Percentiles rank a stretch among this genome's conserved stretches.
phyloP scores from a whole-genome alignment of 2,329 filamentous ascomycete species.

The Colletotrichum shisoi region DNA sequence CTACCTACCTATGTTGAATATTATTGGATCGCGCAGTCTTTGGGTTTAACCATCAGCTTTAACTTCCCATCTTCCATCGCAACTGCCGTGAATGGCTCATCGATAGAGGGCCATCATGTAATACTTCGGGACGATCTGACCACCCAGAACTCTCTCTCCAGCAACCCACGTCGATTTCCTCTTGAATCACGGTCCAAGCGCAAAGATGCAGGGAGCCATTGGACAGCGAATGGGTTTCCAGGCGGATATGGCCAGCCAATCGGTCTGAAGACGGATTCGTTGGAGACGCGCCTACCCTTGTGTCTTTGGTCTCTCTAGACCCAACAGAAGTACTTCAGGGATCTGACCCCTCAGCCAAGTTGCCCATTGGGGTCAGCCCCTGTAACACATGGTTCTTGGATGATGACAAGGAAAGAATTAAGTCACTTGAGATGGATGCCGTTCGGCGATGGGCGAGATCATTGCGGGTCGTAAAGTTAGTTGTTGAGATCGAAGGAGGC shows the following conservation, averaged over 20 bases:
- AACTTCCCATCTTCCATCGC: neutral
- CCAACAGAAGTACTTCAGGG: neutral
- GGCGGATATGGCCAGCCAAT: too few relatives aligned
- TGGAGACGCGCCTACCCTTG: too few relatives aligned
- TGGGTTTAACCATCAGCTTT: neutral
- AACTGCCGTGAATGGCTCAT: neutral
- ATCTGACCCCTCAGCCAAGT: neutral
- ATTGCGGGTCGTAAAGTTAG: neutral
- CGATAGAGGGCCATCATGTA: neutral
- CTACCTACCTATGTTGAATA: neutral
- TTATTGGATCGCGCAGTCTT: neutral
- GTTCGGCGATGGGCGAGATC: neutral
- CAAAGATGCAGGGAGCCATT: neutral
- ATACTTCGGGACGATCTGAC: neutral
- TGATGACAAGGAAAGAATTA: neutral
- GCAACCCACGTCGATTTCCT: neutral
- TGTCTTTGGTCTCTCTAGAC: neutral
- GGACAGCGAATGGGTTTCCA: neutral
- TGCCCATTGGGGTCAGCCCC: neutral
- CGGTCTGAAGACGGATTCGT: neutral
- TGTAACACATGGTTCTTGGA: conserved; percentile 2
- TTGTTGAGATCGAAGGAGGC: neutral
- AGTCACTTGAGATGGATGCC: neutral
- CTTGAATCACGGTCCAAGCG: neutral
- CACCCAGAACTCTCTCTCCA: too few relatives aligned